phyloP scores from a whole-genome alignment of 2,329 filamentous ascomycete species.

The Furcasterigmium furcatum region DNA sequence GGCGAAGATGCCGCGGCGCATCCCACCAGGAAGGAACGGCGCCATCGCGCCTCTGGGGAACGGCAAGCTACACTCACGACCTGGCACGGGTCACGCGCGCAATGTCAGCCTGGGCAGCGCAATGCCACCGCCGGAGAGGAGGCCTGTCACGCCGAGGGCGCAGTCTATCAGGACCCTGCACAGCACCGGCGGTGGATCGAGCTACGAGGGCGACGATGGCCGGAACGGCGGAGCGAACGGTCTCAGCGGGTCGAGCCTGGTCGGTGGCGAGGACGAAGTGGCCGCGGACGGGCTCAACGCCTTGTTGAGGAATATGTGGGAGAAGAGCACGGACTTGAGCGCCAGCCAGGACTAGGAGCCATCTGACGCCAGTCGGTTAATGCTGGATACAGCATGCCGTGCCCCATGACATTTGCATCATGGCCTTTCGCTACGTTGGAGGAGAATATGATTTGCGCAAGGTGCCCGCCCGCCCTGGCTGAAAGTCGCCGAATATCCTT shows the following conservation, averaged over 20 bases:
- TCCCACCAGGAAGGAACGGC: conserved; percentile 34
- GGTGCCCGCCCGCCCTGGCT: no score
- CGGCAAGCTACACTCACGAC: conserved; percentile 28
- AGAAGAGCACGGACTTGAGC: conserved; percentile 56
- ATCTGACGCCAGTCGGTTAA: background rate
- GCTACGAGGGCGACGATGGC: conserved; percentile 38
- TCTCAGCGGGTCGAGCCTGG: conserved; percentile 47
- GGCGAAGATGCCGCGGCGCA: conserved; percentile 45
- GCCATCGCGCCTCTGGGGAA: conserved; percentile 26
- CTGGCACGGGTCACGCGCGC: conserved; percentile 28
- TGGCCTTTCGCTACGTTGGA: no score
- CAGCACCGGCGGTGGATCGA: conserved; percentile 35
- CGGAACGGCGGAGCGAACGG: conserved; percentile 26
- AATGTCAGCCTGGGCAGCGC: conserved; percentile 28
- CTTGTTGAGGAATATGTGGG: conserved; percentile 57
- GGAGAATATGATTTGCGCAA: no score
- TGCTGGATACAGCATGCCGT: background rate
- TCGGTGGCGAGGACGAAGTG: conserved; percentile 42
- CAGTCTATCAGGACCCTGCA: conserved; percentile 27
- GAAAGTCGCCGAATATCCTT: no score
- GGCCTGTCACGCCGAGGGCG: conserved; percentile 23
- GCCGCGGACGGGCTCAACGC: conserved; percentile 39
- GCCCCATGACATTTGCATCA: background rate
- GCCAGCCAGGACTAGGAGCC: conserved; percentile 44
- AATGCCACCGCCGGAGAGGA: conserved; percentile 13